Evolutionary conservation across 371 early-diverging fungal species (phyloP), one percentile per base, ranked within the genome.

Genomic region (Gilbertella persicaria): DNA sequence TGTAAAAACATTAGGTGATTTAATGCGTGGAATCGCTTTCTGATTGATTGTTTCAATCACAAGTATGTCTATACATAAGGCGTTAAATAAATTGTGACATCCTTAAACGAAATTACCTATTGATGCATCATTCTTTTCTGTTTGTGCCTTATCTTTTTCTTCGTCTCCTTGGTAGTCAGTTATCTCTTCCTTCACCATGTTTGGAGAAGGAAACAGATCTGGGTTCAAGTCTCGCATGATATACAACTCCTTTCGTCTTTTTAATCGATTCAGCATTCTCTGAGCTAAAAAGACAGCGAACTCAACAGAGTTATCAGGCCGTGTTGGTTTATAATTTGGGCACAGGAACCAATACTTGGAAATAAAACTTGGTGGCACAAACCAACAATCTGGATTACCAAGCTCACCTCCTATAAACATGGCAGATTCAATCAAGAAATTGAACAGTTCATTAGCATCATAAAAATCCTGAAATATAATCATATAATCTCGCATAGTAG

Each of bases 401-500:
- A 67, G 47, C 26, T 70, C 68, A 9, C 76, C 76, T 2, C 76
- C 76, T 16, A 76, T 49, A 45, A 76, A 76, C 46, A 66, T 51
- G 20, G 73, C 63, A 17, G 61, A 54, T 16, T 60, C 56, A 2
- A 72, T 30, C 4, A 76, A 38, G 5, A 58, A 50, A 13, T 65
- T 69, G 26, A 76, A 76, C 2, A 76, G 51, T 41, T 73, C 73
- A 51, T 76, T 71, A 6, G 67, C 60, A 30, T 73, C 67, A 52
- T 73, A 73, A 51, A 55, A 73, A 37, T 76, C 71, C 55, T 68
- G 71, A 28, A 66, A 76, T 3, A 73, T 9, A 23, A 76, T 76
- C 77, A 76, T 73, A n/a, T 55, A 64, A 28, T 76, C 73, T 14
- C 76, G 67, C 73, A 76, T 73, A 2, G 48, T 53, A n/a, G 71